Evolutionary conservation across 176 grass and related monocot genomes (phyloP), one percentile per base, ranked within the genome.

Genomic region (Oryza longistaminata): DNA sequence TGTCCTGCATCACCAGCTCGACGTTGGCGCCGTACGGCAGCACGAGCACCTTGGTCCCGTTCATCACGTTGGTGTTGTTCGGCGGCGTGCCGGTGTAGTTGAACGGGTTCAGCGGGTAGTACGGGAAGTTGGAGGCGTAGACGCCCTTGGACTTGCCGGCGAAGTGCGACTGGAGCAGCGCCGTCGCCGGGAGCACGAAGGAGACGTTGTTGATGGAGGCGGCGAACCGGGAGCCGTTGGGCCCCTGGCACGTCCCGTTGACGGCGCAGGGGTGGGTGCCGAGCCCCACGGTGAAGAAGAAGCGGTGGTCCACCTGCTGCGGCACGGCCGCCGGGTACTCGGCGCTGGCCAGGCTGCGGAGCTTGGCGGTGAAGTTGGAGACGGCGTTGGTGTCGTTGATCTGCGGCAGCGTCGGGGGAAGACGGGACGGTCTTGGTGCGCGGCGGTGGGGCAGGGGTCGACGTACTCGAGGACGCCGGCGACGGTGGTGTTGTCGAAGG

Each of bases 251-350:
- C 58, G 58, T 62, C 8, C 81, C 71, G 66, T 93, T 97, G 21
- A 67, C 78, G 26, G 82, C 87, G 73, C 94, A 97, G 4, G 94
- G 94, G 76, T 87, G 90, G 14, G 89, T 89, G 21, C 94, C 94
- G 45, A 97, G 89, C 15, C 94, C 94, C 25, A 97, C 85, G 22
- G 94, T 94, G 82, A 97, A 97, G 75, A 93, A 88, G 89, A 97
- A 93, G 5, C 81, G 77, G 4, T 80, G 44, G 82, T 97, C 94
- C 21, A 93, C 19, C 14, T 0, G 11, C 86, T 52, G 82, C 7
- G 94, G 94, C 71, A 97, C 94, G 8, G 61, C 9, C 11, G 89
- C 85, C 14, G 94, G 89, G 90, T 91, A 97, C 75, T n/a, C 65
- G n/a, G 78, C 71, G 81, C 80, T 97, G 3, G 87, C 94, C 6